Conservation (phyloP, 129 eudicot species). For the Smallanthus sonchifolius region DNA sequence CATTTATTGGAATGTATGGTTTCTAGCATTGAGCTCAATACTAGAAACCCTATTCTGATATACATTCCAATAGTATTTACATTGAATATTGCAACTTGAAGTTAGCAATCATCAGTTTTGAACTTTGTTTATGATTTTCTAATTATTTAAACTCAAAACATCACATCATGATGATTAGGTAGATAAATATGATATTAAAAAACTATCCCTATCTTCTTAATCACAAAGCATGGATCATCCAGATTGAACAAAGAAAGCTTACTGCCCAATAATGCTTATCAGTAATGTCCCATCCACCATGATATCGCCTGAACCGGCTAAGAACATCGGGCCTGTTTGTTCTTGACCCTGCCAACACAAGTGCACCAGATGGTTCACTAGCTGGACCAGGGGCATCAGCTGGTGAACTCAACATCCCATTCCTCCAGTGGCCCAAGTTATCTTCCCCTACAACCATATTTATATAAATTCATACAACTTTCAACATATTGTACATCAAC, state of each 20-base stretch:
- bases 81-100: background rate
- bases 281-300: conserved; percentile 87
- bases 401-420: conserved; percentile 37
- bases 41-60: too few species aligned
- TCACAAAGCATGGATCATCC: background rate
- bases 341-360: conserved; percentile 67
- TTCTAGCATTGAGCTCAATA: too few species aligned
- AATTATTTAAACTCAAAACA: background rate
- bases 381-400: conserved; percentile 60
- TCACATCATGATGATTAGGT: background rate
- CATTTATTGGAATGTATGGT: too few species aligned
- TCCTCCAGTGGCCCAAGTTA: conserved; percentile 53
- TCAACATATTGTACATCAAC: background rate
- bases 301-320: conserved; percentile 50
- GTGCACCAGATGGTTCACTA: conserved; percentile 36
- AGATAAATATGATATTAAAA: background rate
- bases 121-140: background rate
- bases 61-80: too few species aligned
- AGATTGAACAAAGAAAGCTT: conserved; percentile 26
- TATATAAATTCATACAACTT: background rate
- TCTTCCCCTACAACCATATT: conserved; percentile 44
- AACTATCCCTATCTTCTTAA: background rate
- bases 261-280: conserved; percentile 93
- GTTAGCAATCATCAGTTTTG: background rate
- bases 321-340: conserved; percentile 83